These are phyloP conservation scores for Diaporthe eres DNA, from an alignment of 2,329 filamentous ascomycete species.

Conservation along the genomic window DNA sequence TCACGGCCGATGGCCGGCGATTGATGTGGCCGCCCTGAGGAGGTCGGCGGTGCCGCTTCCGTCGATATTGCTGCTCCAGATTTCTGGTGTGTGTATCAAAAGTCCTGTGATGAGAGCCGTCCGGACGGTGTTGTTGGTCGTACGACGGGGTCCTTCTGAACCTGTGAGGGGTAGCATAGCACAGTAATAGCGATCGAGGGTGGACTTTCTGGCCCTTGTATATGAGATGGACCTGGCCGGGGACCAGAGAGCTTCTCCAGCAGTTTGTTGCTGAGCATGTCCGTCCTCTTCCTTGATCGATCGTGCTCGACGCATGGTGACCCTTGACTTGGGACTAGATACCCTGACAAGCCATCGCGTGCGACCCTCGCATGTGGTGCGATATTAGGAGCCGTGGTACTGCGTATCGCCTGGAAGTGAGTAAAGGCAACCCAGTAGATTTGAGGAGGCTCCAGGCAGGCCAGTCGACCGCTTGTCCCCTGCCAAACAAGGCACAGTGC, in stretches of 20 bases:
- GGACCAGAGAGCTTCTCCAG: background rate
- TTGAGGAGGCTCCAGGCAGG: slow-evolving; percentile 17
- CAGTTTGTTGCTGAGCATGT: background rate
- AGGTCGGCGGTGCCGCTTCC: slow-evolving; percentile 1
- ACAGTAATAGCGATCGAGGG: background rate
- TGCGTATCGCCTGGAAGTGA: background rate
- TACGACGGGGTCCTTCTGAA: slow-evolving; percentile 10
- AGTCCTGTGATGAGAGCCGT: slow-evolving; percentile 1
- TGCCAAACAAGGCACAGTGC: background rate
- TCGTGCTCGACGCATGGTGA: slow-evolving; percentile 9
- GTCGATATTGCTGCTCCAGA: slow-evolving; percentile 2
- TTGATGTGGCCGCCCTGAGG: background rate
- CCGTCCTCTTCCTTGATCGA: slow-evolving; percentile 7
- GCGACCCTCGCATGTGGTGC: slow-evolving; percentile 29
- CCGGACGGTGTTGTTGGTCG: slow-evolving; percentile 8
- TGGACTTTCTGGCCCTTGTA: slow-evolving; percentile 6
- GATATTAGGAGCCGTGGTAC: slow-evolving; percentile 7
- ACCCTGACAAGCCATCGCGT: slow-evolving; percentile 29
- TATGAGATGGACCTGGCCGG: background rate
- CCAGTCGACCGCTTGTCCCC: slow-evolving; percentile 18
- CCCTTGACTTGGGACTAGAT: background rate
- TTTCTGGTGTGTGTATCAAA: slow-evolving; percentile 10
- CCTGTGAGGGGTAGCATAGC: background rate
- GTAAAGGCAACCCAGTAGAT: background rate
- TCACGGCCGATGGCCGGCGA: background rate